Evolutionary conservation across 2,329 filamentous ascomycete genomes (phyloP), one percentile per base, ranked within the genome.

Genomic region (Epichloe bromicola): DNA sequence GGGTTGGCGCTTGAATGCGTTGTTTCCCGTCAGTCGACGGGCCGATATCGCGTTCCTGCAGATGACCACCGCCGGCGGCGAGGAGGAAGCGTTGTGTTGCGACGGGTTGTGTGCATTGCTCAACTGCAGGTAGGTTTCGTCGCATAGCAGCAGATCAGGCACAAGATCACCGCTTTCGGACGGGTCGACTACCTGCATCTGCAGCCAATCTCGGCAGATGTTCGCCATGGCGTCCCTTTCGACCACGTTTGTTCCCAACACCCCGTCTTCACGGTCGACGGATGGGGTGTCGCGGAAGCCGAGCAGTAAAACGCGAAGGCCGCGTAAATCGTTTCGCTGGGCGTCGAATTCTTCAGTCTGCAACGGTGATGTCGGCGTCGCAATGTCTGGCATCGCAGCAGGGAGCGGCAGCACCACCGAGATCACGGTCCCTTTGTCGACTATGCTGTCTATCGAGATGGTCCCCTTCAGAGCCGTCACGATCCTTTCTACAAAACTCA

Each of bases 401-500:
- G 42, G 3, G 3, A 70, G 55, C 0, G 65, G 67, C 1, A 70
- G 43, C 3, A 55, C 60, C 2, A 70, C 67, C 0, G 57, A 59
- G 2, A 68, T 63, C 1, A 59, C 66, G 4, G 70, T 71, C 0
- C 70, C 70, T 2, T 59, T 53, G 5, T 64, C 66, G 2, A 66
- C 46, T 11, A 61, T 58, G 36, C 67, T 83, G 49, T 71, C 69
- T n/a, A 86, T 72, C 2, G 75, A 69, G 40, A 87, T 77, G 2
- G 69, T 70, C 0, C 83, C 83, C 30, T 74, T 72, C 0, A 86
- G 66, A 7, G 76, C 73, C 15, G 73, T 70, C 1, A 82, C 74
- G 5, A 86, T 77, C 48, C 71, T 68, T 30, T 75, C 73, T 2
- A 86, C 82, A 11, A 87, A 77, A 39, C 78, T 82, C 26, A 87